Percentiles rank a stretch among this genome's conserved stretches.
phyloP scores from a whole-genome alignment of 805 yeast species.

The Candida oleophila region DNA sequence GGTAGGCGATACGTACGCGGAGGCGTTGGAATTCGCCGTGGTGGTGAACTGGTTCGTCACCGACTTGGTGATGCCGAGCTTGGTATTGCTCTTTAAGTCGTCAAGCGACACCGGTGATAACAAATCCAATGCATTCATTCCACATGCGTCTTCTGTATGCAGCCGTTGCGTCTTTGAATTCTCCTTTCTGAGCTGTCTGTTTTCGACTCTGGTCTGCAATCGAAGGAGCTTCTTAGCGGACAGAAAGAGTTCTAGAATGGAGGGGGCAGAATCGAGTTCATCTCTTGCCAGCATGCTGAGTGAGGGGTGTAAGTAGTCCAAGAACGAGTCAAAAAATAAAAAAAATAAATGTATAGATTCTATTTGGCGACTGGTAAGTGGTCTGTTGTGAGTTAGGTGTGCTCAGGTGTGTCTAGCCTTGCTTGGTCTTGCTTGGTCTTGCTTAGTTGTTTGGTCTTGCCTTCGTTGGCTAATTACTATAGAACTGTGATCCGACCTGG shows the following conservation, averaged over 20 bases:
- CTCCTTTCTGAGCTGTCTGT: constrained; percentile 38
- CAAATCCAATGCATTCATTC: constrained; percentile 30
- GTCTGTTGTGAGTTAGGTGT: no score
- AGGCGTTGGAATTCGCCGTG: background rate
- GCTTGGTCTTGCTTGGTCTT: no score
- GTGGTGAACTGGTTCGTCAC: background rate
- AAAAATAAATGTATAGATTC: no score
- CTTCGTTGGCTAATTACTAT: no score
- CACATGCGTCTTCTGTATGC: constrained; percentile 11
- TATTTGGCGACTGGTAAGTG: no score
- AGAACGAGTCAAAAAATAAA: no score
- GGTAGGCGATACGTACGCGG: constrained; percentile 25
- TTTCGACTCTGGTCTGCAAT: constrained; percentile 39
- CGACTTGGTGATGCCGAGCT: background rate
- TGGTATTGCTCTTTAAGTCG: constrained; percentile 22
- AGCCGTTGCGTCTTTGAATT: constrained; percentile 23
- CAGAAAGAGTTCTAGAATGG: constrained; percentile 40
- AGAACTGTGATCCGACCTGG: no score
- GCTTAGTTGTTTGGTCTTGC: no score
- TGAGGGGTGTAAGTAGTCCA: no score
- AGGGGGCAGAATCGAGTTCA: constrained; percentile 20
- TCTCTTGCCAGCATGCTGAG: constrained; percentile 5
- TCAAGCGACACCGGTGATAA: constrained; percentile 41
- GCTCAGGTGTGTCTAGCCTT: no score
- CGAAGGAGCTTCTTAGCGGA: constrained; percentile 40